Percentiles rank a stretch among this genome's conserved stretches.
Evolutionary conservation across 345 rosid species (phyloP).

Genomic region (Toxicodendron radicans): DNA sequence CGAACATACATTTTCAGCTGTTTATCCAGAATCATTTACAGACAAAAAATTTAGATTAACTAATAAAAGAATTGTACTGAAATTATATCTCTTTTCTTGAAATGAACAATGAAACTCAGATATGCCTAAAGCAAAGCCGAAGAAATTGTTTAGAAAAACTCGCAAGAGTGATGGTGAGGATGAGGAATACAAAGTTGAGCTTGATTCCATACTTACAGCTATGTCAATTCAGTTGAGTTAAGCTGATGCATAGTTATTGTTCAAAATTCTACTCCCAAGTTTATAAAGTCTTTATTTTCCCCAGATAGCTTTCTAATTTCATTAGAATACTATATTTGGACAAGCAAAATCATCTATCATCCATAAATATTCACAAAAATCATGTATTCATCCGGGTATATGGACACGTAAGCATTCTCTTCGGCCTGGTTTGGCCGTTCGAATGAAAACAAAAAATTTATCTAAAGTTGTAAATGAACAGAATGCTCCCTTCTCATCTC

Average conservation of each 20-base stretch:
- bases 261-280: background rate
- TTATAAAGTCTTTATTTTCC: background rate
- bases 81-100: background rate
- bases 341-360: background rate
- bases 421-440: no score
- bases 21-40: no score
- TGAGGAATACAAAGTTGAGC: background rate
- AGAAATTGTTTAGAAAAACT: background rate
- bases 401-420: no score
- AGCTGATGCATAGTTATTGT: slow-evolving; percentile 6
- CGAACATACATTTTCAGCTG: background rate
- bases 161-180: background rate
- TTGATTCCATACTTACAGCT: slow-evolving; percentile 6
- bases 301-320: background rate
- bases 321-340: background rate
- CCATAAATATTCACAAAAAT: background rate
- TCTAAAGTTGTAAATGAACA: background rate
- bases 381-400: background rate
- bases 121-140: background rate
- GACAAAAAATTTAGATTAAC: no score
- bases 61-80: no score
- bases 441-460: no score
- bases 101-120: background rate
- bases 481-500: background rate
- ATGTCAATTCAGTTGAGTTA: slow-evolving; percentile 1